Evolutionary conservation across 768 basidiomycete species (phyloP).

Genomic region (Mycena latifolia): DNA sequence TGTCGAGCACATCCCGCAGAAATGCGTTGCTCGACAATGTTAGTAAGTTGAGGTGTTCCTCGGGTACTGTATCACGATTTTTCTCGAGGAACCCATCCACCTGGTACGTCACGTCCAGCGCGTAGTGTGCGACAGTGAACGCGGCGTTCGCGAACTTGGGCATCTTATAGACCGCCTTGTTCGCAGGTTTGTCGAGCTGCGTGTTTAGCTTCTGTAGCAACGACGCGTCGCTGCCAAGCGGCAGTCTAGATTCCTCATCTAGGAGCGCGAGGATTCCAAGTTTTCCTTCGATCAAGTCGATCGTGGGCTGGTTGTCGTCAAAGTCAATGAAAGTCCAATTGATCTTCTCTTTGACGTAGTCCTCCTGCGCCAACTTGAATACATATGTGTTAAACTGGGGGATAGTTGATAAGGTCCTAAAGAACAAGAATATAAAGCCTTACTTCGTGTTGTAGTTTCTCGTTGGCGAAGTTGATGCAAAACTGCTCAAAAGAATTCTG

Average conservation of each 20-base stretch:
- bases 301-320: constrained; percentile 98
- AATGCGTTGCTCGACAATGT: constrained; percentile 91
- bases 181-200: constrained; percentile 89
- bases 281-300: constrained; percentile 98
- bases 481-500: constrained; percentile 97
- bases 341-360: constrained; percentile 98
- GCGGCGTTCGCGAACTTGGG: constrained; percentile 97
- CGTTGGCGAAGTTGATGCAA: constrained; percentile 99
- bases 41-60: constrained; percentile 94
- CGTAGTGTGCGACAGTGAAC: constrained; percentile 98
- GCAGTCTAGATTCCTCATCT: constrained; percentile 98
- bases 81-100: constrained; percentile 99
- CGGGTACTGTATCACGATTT: constrained; percentile 98
- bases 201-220: constrained; percentile 93
- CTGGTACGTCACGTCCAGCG: constrained; percentile 97
- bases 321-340: constrained; percentile 99
- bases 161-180: constrained; percentile 95
- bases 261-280: constrained; percentile 94
- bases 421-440: constrained; percentile 26
- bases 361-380: constrained; percentile 99
- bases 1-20: constrained; percentile 93
- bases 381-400: constrained; percentile 97
- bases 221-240: constrained; percentile 91
- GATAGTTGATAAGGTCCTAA: constrained; percentile 12
- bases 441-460: constrained; percentile 97